phyloP scores from a whole-genome alignment of 2,329 filamentous ascomycete species.

The Xylariaceae sp. region DNA sequence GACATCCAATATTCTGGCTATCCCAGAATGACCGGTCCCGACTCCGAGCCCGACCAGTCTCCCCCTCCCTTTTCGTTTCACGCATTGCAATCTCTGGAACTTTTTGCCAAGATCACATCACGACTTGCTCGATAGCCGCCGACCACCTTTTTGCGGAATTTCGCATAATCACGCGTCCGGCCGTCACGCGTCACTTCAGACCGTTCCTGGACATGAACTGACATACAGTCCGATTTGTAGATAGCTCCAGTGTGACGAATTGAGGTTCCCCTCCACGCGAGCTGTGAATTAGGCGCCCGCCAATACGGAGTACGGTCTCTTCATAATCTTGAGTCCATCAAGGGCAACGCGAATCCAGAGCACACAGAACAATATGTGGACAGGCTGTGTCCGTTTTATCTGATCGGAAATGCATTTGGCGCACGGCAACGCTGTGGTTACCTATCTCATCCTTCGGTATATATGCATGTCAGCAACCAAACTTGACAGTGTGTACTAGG shows the following conservation, averaged over 20 bases:
- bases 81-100: slow-evolving; percentile 15
- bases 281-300: too few species aligned
- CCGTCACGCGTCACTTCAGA: too few species aligned
- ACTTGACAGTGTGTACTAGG: neutral
- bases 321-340: neutral
- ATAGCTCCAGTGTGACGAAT: too few species aligned
- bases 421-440: neutral
- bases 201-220: too few species aligned
- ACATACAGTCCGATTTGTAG: too few species aligned
- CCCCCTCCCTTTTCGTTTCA: slow-evolving; percentile 8
- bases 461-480: neutral
- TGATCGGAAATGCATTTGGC: neutral
- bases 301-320: too few species aligned
- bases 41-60: neutral
- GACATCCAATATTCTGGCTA: neutral
- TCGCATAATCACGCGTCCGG: too few species aligned
- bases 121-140: too few species aligned
- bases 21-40: neutral
- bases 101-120: too few species aligned
- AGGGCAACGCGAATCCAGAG: neutral
- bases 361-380: neutral
- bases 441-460: neutral
- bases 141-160: too few species aligned
- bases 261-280: too few species aligned
- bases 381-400: neutral